Evolutionary conservation across 176 grass and related monocot species (phyloP), one percentile per base, ranked within the genome.

Genomic region (Raddia guianensis): DNA sequence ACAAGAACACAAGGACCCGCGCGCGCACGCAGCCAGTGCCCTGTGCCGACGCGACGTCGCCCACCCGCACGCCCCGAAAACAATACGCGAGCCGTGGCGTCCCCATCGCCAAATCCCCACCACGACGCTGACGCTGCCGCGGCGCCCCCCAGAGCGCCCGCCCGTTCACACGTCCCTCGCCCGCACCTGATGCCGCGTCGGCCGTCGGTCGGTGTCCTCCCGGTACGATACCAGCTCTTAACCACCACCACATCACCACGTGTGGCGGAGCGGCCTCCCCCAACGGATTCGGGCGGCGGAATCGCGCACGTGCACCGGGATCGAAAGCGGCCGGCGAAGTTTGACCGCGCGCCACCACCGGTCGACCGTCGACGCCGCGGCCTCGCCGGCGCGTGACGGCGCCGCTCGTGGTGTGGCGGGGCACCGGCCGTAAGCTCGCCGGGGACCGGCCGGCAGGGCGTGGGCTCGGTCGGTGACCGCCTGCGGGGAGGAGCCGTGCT

Each of bases 121-220:
- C 56, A 6, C 20, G 51, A 61, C 50, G 15, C 42, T 27, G 27
- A 10, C 52, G 33, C 51, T 37, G 80, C 69, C 47, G 48, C 82
- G 76, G 82, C 87, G 87, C 82, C 63, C 63, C 72, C 53, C 72
- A 84, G 76, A 84, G 82, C 50, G 51, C 4, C 56, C 72, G 77
- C 56, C 49, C 27, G 45, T 89, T 89, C 87, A 85, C 87, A 89
- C 86, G 27, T 27, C 27, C 9, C 1, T 4, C 55, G 37, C 51
- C n/a, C 57, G 20, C 74, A 60, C 45, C 75, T 33, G 45, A 20
- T 16, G 55, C 47, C 45, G 44, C 27, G 27, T 27, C 27, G 19
- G 4, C 58, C 14, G 48, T 20, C 13, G 21, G 70, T 20, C 8
- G 8, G 48, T 16, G 49, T 50, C 55, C 67, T 50, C 49, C 7